Evolutionary conservation across 2,329 filamentous ascomycete genomes (phyloP).

Genomic region (Colletotrichum filicis): DNA sequence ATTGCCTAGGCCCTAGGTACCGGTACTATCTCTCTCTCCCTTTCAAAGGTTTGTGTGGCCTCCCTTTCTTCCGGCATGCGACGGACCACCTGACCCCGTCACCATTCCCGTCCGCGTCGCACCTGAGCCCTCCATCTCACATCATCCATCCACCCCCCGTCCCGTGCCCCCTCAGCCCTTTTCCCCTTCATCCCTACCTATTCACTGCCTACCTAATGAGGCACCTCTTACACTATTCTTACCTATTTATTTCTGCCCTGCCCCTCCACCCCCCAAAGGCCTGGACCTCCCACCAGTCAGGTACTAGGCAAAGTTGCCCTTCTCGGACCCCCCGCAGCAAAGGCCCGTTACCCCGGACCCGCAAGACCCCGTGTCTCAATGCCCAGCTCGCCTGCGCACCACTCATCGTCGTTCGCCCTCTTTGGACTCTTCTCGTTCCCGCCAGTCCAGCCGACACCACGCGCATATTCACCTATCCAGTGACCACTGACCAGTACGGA

Average conservation of each 20-base stretch:
- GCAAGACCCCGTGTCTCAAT: background rate
- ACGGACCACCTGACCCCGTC: slow-evolving; percentile 15
- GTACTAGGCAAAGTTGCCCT: background rate
- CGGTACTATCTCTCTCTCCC: background rate
- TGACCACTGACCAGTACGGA: too few species aligned
- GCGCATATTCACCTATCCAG: background rate
- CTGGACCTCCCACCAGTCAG: too few species aligned
- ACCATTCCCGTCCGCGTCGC: slow-evolving; percentile 7
- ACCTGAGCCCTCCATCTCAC: background rate
- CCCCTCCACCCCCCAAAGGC: background rate
- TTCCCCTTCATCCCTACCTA: too few species aligned
- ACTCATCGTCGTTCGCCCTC: background rate
- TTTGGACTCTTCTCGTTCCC: background rate
- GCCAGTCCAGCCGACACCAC: background rate
- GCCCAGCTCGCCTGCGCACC: background rate
- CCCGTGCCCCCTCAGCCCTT: background rate
- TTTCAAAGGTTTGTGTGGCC: too few species aligned
- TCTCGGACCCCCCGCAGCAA: background rate
- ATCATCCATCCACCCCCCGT: background rate
- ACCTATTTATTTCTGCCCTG: background rate
- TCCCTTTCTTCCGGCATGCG: background rate
- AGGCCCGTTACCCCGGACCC: slow-evolving; percentile 11
- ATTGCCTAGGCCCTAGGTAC: too few species aligned
- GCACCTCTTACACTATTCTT: background rate
- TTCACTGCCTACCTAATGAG: background rate